Evolutionary conservation across 768 basidiomycete genomes (phyloP).

Genomic region (Psilocybe subaeruginosa): DNA sequence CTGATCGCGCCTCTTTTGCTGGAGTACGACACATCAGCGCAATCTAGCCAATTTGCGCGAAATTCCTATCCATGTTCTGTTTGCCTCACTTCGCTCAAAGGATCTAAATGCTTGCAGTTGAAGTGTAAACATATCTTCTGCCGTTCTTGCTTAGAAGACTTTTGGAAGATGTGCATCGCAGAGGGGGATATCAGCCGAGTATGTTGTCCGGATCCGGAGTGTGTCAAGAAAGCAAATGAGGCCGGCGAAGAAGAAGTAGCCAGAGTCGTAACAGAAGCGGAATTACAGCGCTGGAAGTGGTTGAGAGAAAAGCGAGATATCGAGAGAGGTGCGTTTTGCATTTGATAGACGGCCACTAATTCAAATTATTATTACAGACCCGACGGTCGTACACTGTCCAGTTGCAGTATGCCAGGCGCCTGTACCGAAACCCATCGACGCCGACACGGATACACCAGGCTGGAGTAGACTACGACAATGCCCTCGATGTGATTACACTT

Average conservation of each 20-base stretch:
- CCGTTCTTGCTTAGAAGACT: constrained; percentile 74
- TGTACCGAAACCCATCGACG: constrained; percentile 57
- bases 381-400: constrained; percentile 77
- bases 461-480: constrained; percentile 80
- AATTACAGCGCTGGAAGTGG: constrained; percentile 77
- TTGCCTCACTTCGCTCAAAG: constrained; percentile 76
- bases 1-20: constrained; percentile 51
- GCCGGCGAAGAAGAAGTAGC: constrained; percentile 75
- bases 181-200: constrained; percentile 81
- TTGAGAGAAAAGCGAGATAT: constrained; percentile 70
- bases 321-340: constrained; percentile 58
- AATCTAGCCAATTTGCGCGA: constrained; percentile 58
- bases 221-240: constrained; percentile 66
- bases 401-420: constrained; percentile 80
- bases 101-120: constrained; percentile 72
- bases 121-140: constrained; percentile 84
- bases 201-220: constrained; percentile 79
- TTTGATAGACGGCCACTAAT: constrained; percentile 9
- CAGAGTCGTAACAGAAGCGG: constrained; percentile 65
- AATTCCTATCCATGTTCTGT: constrained; percentile 75
- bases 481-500: constrained; percentile 70
- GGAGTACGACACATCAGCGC: constrained; percentile 49
- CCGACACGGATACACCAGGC: constrained; percentile 54
- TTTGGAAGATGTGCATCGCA: constrained; percentile 79
- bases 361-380: constrained; percentile 8